These are phyloP conservation scores for Yamadazyma endophytica DNA, from an alignment of 805 yeast genomes.

Conservation along the genomic window DNA sequence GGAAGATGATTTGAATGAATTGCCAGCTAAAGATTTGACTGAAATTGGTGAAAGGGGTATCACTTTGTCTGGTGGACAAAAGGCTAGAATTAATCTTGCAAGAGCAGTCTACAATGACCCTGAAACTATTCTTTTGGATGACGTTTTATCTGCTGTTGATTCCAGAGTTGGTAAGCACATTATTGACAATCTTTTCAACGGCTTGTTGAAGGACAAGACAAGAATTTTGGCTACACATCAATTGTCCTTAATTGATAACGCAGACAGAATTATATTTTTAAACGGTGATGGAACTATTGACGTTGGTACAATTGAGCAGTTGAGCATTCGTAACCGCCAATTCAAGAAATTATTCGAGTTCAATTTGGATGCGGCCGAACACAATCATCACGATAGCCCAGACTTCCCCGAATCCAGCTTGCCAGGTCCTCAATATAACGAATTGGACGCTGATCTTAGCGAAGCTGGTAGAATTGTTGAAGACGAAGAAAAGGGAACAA, in stretches of 20 bases:
- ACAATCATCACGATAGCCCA: not conserved
- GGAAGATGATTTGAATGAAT: conserved; percentile 29
- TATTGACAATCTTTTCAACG: conserved; percentile 29
- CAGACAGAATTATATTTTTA: conserved; percentile 35
- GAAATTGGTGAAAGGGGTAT: conserved; percentile 45
- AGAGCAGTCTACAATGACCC: conserved; percentile 36
- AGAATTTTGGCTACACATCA: conserved; percentile 42
- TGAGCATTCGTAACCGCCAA: conserved; percentile 32
- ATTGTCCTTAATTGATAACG: conserved; percentile 32
- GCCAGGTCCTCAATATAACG: conserved; percentile 2
- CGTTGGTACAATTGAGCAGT: conserved; percentile 30
- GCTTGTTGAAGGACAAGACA: conserved; percentile 29
- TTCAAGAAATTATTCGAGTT: conserved; percentile 52
- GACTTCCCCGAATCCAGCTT: conserved; percentile 2
- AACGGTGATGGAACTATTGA: conserved; percentile 41
- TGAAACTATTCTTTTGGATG: conserved; percentile 35
- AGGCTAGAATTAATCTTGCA: conserved; percentile 42
- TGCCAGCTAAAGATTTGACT: conserved; percentile 36
- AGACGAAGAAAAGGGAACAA: conserved; percentile 35
- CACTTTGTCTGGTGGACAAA: conserved; percentile 44
- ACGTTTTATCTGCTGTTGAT: conserved; percentile 43
- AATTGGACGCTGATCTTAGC: conserved; percentile 3
- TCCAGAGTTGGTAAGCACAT: conserved; percentile 41
- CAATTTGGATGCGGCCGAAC: conserved; percentile 16
- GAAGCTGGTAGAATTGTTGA: conserved; percentile 26